phyloP scores from a whole-genome alignment of 768 basidiomycete species.

The Trametes coccinea region DNA sequence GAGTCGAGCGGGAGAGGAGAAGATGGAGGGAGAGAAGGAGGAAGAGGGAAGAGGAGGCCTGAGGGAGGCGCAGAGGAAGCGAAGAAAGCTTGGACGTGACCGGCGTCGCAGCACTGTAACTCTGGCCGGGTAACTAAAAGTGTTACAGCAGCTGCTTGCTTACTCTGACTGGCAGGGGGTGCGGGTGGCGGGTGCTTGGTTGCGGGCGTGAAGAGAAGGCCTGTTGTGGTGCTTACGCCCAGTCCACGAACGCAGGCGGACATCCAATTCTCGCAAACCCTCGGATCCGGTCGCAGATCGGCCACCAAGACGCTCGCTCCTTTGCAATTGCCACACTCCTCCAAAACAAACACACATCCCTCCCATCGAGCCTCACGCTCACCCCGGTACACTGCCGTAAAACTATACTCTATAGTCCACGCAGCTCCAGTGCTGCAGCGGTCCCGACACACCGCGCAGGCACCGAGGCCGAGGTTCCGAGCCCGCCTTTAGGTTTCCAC shows the following conservation, averaged over 20 bases:
- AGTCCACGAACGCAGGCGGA: slow-evolving; percentile 13
- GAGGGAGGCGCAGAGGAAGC: background rate
- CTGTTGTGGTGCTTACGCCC: too few species aligned
- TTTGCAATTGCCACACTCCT: background rate
- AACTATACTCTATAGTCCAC: background rate
- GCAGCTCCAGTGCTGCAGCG: background rate
- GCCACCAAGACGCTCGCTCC: background rate
- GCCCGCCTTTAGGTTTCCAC: background rate
- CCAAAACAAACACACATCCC: background rate
- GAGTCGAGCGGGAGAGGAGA: slow-evolving; percentile 10
- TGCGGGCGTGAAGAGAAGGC: too few species aligned
- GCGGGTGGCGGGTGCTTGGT: slow-evolving; percentile 1
- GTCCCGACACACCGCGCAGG: background rate
- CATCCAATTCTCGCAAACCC: slow-evolving; percentile 22
- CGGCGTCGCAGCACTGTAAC: too few species aligned
- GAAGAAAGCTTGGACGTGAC: too few species aligned
- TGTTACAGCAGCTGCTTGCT: too few species aligned
- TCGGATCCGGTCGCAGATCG: slow-evolving; percentile 23
- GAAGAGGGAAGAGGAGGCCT: slow-evolving; percentile 2
- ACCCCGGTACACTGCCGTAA: background rate
- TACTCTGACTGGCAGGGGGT: too few species aligned
- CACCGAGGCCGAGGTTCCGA: slow-evolving; percentile 4
- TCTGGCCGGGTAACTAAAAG: too few species aligned
- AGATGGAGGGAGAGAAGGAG: slow-evolving; percentile 10
- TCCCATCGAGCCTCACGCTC: too few species aligned